phyloP scores from a whole-genome alignment of 768 basidiomycete species.

The Imleria badia region DNA sequence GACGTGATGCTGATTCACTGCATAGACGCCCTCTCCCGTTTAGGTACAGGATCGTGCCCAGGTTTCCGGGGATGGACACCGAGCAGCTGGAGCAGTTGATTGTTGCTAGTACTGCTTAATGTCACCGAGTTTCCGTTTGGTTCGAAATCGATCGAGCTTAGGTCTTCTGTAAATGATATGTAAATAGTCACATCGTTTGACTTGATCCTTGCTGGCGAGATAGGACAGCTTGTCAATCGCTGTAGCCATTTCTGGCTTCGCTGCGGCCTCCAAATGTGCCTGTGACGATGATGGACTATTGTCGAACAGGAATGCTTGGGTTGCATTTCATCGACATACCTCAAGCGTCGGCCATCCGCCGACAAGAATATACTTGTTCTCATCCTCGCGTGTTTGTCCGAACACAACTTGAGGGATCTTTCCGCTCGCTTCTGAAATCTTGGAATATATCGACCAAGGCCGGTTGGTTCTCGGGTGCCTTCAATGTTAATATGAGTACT shows the following conservation, averaged over 20 bases:
- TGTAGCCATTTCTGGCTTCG: slow-evolving; percentile 6
- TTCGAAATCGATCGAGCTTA: too few species aligned
- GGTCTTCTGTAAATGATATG: too few species aligned
- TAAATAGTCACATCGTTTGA: too few species aligned
- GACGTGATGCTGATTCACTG: neutral
- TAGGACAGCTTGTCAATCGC: slow-evolving; percentile 8
- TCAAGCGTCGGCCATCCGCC: slow-evolving; percentile 24
- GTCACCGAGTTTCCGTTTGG: too few species aligned
- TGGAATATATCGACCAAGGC: slow-evolving; percentile 10
- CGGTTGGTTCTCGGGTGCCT: slow-evolving; percentile 23
- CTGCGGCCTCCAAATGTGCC: slow-evolving; percentile 14
- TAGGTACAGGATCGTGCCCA: neutral
- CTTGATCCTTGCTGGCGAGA: slow-evolving; percentile 16
- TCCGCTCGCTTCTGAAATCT: slow-evolving; percentile 10
- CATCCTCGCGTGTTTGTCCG: slow-evolving; percentile 22
- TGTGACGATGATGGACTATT: neutral
- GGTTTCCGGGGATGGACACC: neutral
- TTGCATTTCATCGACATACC: slow-evolving; percentile 13
- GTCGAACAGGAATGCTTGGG: neutral
- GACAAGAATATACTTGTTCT: slow-evolving; percentile 20
- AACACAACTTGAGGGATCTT: slow-evolving; percentile 17
- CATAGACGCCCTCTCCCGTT: neutral
- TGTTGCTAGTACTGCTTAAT: neutral
- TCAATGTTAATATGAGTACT: slow-evolving; percentile 19
- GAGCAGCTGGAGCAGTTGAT: neutral